Conservation (phyloP, 805 yeast genomes). For the Spathaspora boniae region DNA sequence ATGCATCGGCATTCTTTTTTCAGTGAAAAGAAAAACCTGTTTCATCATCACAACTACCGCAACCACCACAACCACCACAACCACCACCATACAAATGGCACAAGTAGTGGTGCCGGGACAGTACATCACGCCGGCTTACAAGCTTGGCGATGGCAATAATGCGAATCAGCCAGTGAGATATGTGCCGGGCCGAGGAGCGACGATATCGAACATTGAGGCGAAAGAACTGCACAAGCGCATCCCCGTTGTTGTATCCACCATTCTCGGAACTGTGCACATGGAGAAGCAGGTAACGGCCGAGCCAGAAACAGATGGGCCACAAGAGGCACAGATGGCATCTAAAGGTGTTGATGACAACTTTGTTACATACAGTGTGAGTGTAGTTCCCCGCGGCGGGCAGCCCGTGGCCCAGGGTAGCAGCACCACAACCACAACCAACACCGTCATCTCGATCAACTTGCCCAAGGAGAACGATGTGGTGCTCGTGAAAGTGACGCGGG, state of each 20-base stretch:
- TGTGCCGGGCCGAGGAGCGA: constrained; percentile 64
- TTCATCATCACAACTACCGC: constrained; percentile 3
- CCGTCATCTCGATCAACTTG: constrained; percentile 43
- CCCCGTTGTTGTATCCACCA: constrained; percentile 52
- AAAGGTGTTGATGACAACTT: neutral
- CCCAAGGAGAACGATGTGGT: constrained; percentile 88
- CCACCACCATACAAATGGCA: neutral
- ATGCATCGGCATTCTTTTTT: neutral
- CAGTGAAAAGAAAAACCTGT: neutral
- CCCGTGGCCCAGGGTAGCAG: neutral
- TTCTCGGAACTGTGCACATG: constrained; percentile 55
- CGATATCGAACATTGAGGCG: constrained; percentile 42
- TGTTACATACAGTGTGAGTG: neutral
- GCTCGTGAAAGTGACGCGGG: constrained; percentile 65
- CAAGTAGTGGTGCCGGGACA: constrained; percentile 73
- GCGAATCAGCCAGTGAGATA: constrained; percentile 44
- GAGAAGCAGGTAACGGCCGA: constrained; percentile 14
- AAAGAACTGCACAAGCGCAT: constrained; percentile 26
- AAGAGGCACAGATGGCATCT: neutral
- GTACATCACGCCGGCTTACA: constrained; percentile 58
- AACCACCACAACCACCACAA: constrained; percentile 1
- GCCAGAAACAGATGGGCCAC: neutral
- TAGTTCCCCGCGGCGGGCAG: neutral
- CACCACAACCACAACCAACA: constrained; percentile 9
- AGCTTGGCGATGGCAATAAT: constrained; percentile 18